These are phyloP conservation scores for Agaricus subrufescens DNA, from an alignment of 768 basidiomycete genomes.

Conservation along the genomic window DNA sequence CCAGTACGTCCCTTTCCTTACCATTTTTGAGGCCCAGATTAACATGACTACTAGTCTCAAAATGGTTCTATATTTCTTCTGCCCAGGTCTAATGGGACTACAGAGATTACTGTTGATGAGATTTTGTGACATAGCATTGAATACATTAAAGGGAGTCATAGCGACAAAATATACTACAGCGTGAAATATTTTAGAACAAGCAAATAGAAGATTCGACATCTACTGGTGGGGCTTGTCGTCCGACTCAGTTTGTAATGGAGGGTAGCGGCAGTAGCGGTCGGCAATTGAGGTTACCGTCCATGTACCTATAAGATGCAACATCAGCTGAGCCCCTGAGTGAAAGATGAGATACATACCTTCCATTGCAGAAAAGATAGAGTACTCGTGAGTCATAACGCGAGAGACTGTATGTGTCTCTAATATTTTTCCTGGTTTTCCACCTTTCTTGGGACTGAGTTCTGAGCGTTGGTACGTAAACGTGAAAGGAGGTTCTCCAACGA, in stretches of 20 bases:
- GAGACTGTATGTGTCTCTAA: slow-evolving; percentile 91
- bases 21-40: neutral
- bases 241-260: slow-evolving; percentile 57
- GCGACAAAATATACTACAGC: slow-evolving; percentile 1
- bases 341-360: slow-evolving; percentile 59
- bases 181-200: slow-evolving; percentile 3
- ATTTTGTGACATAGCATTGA: slow-evolving; percentile 16
- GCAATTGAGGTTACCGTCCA: slow-evolving; percentile 93
- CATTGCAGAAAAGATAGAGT: slow-evolving; percentile 87
- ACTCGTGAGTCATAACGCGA: slow-evolving; percentile 65
- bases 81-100: slow-evolving; percentile 56
- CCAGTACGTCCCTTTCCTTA: slow-evolving; percentile 51
- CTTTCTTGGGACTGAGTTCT: slow-evolving; percentile 64
- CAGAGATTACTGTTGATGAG: neutral
- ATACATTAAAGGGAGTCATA: neutral
- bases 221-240: slow-evolving; percentile 11
- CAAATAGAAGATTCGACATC: neutral
- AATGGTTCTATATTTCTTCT: slow-evolving; percentile 94
- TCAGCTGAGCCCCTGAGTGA: neutral
- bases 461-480: slow-evolving; percentile 92
- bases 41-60: slow-evolving; percentile 52
- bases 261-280: slow-evolving; percentile 88
- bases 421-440: slow-evolving; percentile 69
- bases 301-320: slow-evolving; percentile 46
- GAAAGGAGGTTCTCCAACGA: slow-evolving; percentile 92